phyloP scores from a whole-genome alignment of 1,284 basidiomycete species.

The Xerocomus amazonicus region DNA sequence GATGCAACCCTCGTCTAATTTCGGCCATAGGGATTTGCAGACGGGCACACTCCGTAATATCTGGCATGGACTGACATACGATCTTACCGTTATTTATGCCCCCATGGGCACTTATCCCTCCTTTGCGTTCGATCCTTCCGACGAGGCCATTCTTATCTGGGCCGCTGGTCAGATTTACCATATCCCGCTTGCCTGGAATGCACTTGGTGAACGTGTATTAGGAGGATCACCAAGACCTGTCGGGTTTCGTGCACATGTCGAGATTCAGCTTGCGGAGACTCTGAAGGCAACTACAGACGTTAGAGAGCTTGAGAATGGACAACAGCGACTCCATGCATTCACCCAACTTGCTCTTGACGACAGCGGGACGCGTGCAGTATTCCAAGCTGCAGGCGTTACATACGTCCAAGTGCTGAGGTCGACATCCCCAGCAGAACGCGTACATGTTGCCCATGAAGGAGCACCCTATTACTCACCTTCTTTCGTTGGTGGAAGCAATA shows the following conservation, averaged over 20 bases:
- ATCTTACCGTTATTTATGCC: conserved; percentile 56
- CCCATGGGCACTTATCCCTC: conserved; percentile 76
- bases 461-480: conserved; percentile 66
- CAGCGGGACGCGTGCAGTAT: conserved; percentile 51
- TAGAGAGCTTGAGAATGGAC: conserved; percentile 48
- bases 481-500: conserved; percentile 49
- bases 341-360: conserved; percentile 56
- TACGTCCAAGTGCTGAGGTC: conserved; percentile 49
- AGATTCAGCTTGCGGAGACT: conserved; percentile 61
- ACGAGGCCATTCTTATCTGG: conserved; percentile 67
- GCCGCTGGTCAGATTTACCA: conserved; percentile 64
- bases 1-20: conserved; percentile 1
- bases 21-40: conserved; percentile 50
- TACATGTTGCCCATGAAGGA: conserved; percentile 47
- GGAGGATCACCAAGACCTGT: conserved; percentile 50
- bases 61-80: conserved; percentile 70
- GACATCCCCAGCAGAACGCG: conserved; percentile 24
- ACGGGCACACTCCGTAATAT: conserved; percentile 61
- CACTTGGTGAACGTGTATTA: conserved; percentile 42
- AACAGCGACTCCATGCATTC: conserved; percentile 57
- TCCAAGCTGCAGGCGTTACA: conserved; percentile 62
- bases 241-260: conserved; percentile 57
- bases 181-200: conserved; percentile 52
- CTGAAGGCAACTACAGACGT: conserved; percentile 46
- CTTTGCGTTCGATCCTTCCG: conserved; percentile 54